Evolutionary conservation across 2,329 filamentous ascomycete genomes (phyloP), one percentile per base, ranked within the genome.

Genomic region (Pestalotiopsis sp.): DNA sequence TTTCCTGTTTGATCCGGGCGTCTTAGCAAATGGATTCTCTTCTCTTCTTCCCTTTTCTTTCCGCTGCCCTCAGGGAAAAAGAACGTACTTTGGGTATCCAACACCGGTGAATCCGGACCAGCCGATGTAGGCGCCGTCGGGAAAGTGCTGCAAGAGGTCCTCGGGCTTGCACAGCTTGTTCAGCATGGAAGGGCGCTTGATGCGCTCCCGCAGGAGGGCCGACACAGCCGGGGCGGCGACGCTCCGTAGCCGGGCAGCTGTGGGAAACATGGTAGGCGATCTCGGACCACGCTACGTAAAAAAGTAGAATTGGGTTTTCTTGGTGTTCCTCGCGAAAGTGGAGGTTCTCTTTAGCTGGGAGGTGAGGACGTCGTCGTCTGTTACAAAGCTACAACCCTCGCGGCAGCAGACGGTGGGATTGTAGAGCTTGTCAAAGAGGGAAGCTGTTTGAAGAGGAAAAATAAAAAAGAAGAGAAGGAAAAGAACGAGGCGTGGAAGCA

Each of bases 81-180:
- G 17, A 36, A 83, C 88, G 75, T 83, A 93, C 92, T 96, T 96
- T 71, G 93, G 93, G 82, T 96, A 96, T 69, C 93, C 93, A 66
- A 97, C 93, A 75, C 93, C 94, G 13, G 94, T 97, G 82, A 97
- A 97, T 45, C 94, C 94, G 72, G 91, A 94, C 94, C 94, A 97
- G 76, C 94, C 94, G 75, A 97, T 89, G 80, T 96, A 96, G n/a
- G 92, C 82, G 77, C 91, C 91, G 84, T 96, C 89, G 72, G 94
- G 94, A 76, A 97, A 97, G 74, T 93, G 87, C 71, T 92, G 86
- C 70, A 97, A 86, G 72, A 97, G 81, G 79, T 97, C 93, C 80
- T 96, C 89, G 49, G 94, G 89, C 75, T 90, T 90, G 75, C 91
- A 90, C 69, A 97, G 85, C 86, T 95, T 97, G 76, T 90, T 91